Evolutionary conservation across 768 basidiomycete species (phyloP).

Genomic region (Austroboletus eburneus): DNA sequence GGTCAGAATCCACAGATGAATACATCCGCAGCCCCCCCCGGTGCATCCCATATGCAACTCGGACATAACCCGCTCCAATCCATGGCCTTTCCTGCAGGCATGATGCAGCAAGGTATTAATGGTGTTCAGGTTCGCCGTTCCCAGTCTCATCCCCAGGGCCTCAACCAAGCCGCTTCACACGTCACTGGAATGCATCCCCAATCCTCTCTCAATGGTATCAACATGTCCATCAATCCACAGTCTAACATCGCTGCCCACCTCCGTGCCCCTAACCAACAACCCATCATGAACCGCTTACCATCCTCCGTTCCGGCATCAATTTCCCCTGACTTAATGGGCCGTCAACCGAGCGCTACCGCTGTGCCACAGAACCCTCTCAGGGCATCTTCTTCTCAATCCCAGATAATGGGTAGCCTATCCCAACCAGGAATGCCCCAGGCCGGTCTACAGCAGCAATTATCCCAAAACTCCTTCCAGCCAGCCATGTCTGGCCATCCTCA

Average conservation of each 20-base stretch:
- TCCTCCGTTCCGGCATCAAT: constrained; percentile 35
- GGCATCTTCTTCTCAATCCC: constrained; percentile 40
- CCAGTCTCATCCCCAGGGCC: constrained; percentile 51
- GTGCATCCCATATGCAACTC: constrained; percentile 29
- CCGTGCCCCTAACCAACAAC: constrained; percentile 35
- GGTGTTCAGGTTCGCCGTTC: constrained; percentile 45
- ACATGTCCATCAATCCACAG: constrained; percentile 45
- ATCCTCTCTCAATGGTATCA: constrained; percentile 34
- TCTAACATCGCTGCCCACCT: constrained; percentile 37
- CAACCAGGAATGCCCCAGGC: constrained; percentile 32
- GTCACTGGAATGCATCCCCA: constrained; percentile 34
- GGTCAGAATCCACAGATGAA: constrained; percentile 35
- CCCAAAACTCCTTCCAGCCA: constrained; percentile 29
- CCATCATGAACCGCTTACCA: constrained; percentile 31
- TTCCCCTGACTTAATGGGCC: constrained; percentile 42
- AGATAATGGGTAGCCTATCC: constrained; percentile 44
- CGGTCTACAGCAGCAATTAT: constrained; percentile 27
- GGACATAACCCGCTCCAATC: constrained; percentile 37
- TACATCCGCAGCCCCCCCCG: constrained; percentile 24
- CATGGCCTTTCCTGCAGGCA: constrained; percentile 40
- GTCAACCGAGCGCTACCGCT: constrained; percentile 36
- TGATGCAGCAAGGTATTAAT: constrained; percentile 39
- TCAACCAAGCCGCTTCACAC: constrained; percentile 37
- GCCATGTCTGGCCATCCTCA: constrained; percentile 27
- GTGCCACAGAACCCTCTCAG: constrained; percentile 44